These are phyloP conservation scores for Neophaeococcomyces mojaviensis DNA, from an alignment of 2,329 filamentous ascomycete species.

Conservation along the genomic window DNA sequence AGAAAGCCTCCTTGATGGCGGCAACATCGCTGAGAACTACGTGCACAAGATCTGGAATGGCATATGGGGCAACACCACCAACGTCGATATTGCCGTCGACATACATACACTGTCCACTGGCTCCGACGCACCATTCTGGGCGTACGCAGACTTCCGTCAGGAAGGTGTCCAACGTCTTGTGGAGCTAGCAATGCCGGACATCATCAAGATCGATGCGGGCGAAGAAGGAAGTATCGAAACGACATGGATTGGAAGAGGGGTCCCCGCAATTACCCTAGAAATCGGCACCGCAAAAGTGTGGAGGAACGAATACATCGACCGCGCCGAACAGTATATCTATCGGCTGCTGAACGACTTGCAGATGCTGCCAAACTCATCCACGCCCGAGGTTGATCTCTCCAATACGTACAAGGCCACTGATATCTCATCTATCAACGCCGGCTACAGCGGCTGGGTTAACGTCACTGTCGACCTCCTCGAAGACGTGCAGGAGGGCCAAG, in stretches of 20 bases:
- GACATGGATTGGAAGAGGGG: constrained; percentile 4
- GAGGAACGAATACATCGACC: constrained; percentile 8
- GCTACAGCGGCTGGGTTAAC: constrained; percentile 9
- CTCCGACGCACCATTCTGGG: constrained; percentile 7
- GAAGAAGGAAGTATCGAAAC: constrained; percentile 11
- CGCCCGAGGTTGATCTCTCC: constrained; percentile 1
- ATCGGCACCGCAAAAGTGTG: constrained; percentile 10
- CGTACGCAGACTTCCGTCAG: constrained; percentile 6
- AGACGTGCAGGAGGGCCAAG: constrained; percentile 9
- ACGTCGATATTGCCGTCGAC: constrained; percentile 11
- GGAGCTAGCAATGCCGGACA: constrained; percentile 7
- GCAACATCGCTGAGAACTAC: constrained; percentile 5
- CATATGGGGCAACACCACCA: constrained; percentile 10
- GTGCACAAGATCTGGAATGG: constrained; percentile 8
- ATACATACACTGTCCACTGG: constrained; percentile 8
- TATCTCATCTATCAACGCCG: not conserved
- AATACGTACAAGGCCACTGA: constrained; percentile 5
- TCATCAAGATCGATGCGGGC: constrained; percentile 11
- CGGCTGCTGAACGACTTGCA: constrained; percentile 6
- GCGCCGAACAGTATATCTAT: constrained; percentile 9
- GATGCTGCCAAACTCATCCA: constrained; percentile 8
- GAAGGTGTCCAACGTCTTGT: constrained; percentile 7
- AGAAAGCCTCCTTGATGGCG: not conserved
- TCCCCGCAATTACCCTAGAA: constrained; percentile 11
- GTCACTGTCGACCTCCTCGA: constrained; percentile 5